Evolutionary conservation across 1,284 basidiomycete species (phyloP), one percentile per base, ranked within the genome.

Genomic region (Ceratobasidium sp.): DNA sequence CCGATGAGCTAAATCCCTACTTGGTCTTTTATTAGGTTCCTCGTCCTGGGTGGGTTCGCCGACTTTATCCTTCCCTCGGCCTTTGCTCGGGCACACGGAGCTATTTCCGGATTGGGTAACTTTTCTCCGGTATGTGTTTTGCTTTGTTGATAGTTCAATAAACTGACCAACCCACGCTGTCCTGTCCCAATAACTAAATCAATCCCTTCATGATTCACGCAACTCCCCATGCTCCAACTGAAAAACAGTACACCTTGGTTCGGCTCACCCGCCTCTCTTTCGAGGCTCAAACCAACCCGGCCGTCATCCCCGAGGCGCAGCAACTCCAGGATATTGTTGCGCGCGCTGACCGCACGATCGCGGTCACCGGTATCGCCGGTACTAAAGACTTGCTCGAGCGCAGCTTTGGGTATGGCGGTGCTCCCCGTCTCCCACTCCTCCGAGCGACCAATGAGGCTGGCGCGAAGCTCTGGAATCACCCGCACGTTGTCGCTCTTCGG

Each of bases 41-140:
- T 94, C 78, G 92, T 94, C 54, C 87, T 95, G 27, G 93, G 93
- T 66, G 94, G 94, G 41, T 95, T 90, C 84, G 87, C 88, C 79
- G 94, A 96, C 85, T 94, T 94, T 84, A 84, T 95, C 80, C 86
- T 93, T 48, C 90, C 94, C 18, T 90, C 93, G n/a, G 85, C 90
- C 8, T 90, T 89, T 81, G 89, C 87, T 54, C 89, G 90, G 81
- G 93, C 87, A 7, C 91, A 94, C 82, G 94, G 94, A 79, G 93
- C 93, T 76, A 95, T 96, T 82, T 94, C 92, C 80, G 94, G 94
- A 77, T 89, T 95, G 48, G 93, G 89, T 16, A 95, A 95, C 83
- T 84, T 95, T 79, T 91, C 92, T 80, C 94, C 94, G 44, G 93
- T 92, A 82, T 81, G 90, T 86, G n/a, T 55, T 30, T 46, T 38